Evolutionary conservation across 2,329 filamentous ascomycete genomes (phyloP), one percentile per base, ranked within the genome.

Genomic region (Trichoderma sp.): DNA sequence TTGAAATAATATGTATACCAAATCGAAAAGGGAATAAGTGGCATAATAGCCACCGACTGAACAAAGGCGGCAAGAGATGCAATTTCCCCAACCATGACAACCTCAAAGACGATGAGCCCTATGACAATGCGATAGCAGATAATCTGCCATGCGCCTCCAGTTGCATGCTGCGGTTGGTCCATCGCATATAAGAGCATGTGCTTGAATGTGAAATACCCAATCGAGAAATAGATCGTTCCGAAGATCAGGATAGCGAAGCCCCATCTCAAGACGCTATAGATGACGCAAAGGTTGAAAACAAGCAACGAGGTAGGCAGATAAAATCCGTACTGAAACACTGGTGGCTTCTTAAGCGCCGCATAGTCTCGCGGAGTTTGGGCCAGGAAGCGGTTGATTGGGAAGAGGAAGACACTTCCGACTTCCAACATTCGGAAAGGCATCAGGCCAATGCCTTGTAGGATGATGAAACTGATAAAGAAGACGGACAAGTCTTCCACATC

Each of bases 111-210:
- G 3, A 97, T 83, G 11, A 98, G 83, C 1, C 96, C 96, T 28
- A 98, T 84, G 70, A 98, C 89, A 72, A 98, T 88, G 43, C 96
- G 93, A 78, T 96, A 94, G 82, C 94, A 97, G 74, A 99, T 97
- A 88, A 99, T 97, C 63, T 93, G 92, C 96, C 96, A 99, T 5
- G 95, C 94, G 73, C 92, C 91, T 23, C 97, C 97, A 0, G 95
- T 98, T 17, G 94, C 94, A 79, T 97, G 94, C 78, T 97, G 94
- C 17, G 94, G 93, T 80, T 98, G 95, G 77, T 98, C 95, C 96
- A 99, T 99, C 36, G 96, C 94, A 80, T 99, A 99, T 5, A 99
- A 86, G 5, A 99, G 86, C 84, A 99, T 97, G 82, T 99, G 99
- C 80, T 98, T 98, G 87, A 97, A 97, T 36, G 93, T 93, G 78